Percentiles rank a stretch among this genome's conserved stretches.
Conservation (phyloP, 345 rosid species). For the Leavenworthia alabamica region DNA sequence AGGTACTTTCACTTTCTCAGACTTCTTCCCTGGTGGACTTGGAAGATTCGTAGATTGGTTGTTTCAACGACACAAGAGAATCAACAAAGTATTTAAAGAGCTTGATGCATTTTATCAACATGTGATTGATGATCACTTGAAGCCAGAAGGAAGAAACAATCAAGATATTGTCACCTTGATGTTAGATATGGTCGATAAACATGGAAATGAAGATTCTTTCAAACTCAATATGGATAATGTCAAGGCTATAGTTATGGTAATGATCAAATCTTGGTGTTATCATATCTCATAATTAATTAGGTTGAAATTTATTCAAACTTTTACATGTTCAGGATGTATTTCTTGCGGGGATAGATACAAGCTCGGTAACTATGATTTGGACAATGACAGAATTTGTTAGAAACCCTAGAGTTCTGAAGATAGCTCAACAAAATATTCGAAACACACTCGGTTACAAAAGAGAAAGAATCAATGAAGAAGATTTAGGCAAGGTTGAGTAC, state of each 20-base stretch:
- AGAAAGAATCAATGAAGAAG: constrained; percentile 42
- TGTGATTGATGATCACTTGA: constrained; percentile 45
- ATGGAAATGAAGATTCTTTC: not conserved
- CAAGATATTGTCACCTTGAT: constrained; percentile 30
- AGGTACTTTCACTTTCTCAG: constrained; percentile 33
- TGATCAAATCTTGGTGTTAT: not conserved
- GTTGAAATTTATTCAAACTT: not conserved
- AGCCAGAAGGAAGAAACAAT: constrained; percentile 19
- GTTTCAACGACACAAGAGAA: constrained; percentile 21
- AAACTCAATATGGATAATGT: constrained; percentile 5
- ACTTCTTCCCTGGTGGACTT: constrained; percentile 35
- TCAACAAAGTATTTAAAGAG: constrained; percentile 31
- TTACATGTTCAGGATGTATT: constrained; percentile 38
- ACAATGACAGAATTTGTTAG: constrained; percentile 54
- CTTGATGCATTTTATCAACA: constrained; percentile 38
- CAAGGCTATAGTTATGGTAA: constrained; percentile 30
- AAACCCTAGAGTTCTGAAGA: constrained; percentile 50
- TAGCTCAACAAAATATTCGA: constrained; percentile 44
- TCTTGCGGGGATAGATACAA: constrained; percentile 57
- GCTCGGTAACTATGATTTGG: constrained; percentile 51
- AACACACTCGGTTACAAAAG: constrained; percentile 32
- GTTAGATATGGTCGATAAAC: constrained; percentile 15
- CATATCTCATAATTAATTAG: not conserved
- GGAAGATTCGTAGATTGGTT: constrained; percentile 40
- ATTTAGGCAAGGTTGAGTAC: constrained; percentile 48